A percentile compares a stretch with the other conserved stretches of the same genome.
Conservation (phyloP, 805 yeast genomes). For the Candida corydali region DNA sequence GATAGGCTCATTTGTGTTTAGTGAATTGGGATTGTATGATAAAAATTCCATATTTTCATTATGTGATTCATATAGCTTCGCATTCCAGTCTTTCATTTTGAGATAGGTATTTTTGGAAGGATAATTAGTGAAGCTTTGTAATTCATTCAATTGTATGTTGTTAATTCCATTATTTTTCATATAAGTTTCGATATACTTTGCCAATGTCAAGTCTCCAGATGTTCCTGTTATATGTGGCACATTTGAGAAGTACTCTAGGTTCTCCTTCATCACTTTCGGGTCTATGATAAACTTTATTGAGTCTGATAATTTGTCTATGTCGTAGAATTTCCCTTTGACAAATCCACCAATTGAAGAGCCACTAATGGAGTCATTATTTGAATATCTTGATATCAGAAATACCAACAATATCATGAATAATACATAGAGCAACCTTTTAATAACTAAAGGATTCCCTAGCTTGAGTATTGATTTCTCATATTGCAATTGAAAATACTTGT, state of each 20-base stretch:
- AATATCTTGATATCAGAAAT: conserved; percentile 55
- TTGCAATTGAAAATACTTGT: conserved; percentile 35
- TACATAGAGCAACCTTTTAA: conserved; percentile 73
- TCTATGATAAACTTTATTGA: conserved; percentile 51
- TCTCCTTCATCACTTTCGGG: conserved; percentile 54
- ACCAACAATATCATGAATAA: conserved; percentile 55
- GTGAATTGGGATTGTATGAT: conserved; percentile 69
- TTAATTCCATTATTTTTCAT: conserved; percentile 56
- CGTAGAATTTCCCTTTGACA: conserved; percentile 57
- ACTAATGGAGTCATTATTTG: conserved; percentile 37
- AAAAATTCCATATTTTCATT: conserved; percentile 29
- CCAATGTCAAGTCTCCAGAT: conserved; percentile 72
- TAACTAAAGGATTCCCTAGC: conserved; percentile 82
- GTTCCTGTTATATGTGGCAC: conserved; percentile 91
- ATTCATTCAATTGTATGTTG: conserved; percentile 45
- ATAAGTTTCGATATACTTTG: conserved; percentile 58
- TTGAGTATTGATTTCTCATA: conserved; percentile 57
- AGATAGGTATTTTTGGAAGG: conserved; percentile 41
- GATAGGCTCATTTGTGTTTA: conserved; percentile 48
- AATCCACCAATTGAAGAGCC: conserved; percentile 40
- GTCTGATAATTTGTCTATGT: conserved; percentile 47
- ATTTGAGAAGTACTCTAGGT: conserved; percentile 66
- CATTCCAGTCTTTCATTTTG: conserved; percentile 29
- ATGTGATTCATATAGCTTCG: conserved; percentile 33
- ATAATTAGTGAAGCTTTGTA: conserved; percentile 60